These are phyloP conservation scores for Pseudognaphalium luteoalbum DNA, from an alignment of 129 eudicot species.

Conservation along the genomic window DNA sequence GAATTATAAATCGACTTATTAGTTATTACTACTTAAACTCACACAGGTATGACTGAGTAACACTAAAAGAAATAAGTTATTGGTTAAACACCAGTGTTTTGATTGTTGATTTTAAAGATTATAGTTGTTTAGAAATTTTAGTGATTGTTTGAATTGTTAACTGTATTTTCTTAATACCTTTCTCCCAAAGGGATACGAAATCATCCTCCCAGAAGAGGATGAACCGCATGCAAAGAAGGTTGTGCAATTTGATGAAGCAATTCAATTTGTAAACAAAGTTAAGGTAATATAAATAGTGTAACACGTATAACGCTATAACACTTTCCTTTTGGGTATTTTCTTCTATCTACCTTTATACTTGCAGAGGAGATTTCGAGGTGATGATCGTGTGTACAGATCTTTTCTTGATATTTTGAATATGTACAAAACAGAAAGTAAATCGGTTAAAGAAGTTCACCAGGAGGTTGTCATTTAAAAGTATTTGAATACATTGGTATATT, in stretches of 20 bases:
- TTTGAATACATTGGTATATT: constrained; percentile 3
- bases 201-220: constrained; percentile 55
- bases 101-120: constrained; percentile 15
- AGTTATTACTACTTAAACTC: no score
- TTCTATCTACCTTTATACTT: constrained; percentile 25
- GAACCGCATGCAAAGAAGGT: constrained; percentile 62
- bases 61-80: no score
- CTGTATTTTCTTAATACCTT: constrained; percentile 52
- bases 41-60: no score
- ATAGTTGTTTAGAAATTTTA: constrained; percentile 17
- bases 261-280: constrained; percentile 69
- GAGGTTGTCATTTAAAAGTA: constrained; percentile 51
- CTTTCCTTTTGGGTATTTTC: constrained; percentile 8
- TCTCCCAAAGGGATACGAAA: constrained; percentile 82
- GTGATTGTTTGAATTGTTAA: not conserved
- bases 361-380: constrained; percentile 83
- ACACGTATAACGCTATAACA: not conserved
- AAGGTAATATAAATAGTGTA: constrained; percentile 51
- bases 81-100: no score
- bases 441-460: constrained; percentile 62
- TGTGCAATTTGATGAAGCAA: constrained; percentile 74
- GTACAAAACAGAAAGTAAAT: constrained; percentile 65
- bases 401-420: constrained; percentile 80
- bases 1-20: no score
- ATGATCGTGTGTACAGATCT: constrained; percentile 78